Conservation (phyloP, 495 filamentous ascomycete species). For the Cercophora samala region DNA sequence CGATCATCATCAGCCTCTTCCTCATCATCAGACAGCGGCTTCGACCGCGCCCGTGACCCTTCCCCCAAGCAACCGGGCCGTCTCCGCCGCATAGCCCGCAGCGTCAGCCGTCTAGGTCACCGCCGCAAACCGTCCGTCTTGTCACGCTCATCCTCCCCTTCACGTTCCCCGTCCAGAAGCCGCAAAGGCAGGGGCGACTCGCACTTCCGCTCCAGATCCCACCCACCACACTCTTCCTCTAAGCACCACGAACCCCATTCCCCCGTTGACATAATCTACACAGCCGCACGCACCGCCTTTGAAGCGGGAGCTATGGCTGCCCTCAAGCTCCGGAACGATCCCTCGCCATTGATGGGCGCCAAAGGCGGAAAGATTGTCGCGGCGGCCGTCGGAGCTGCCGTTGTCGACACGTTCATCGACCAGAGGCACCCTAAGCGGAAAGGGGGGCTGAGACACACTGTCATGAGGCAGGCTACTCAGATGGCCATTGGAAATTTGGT, state of each 20-base stretch:
- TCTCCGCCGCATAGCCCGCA: constrained; percentile 6
- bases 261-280: constrained; percentile 16
- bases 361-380: constrained; percentile 32
- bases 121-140: neutral
- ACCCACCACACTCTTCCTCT: neutral
- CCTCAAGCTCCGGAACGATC: constrained; percentile 27
- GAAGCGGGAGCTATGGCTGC: constrained; percentile 33
- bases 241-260: constrained; percentile 1
- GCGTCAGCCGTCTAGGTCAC: neutral
- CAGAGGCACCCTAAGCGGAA: constrained; percentile 21
- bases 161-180: neutral
- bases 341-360: constrained; percentile 27
- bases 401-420: constrained; percentile 31
- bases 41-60: constrained; percentile 1
- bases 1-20: constrained; percentile 8
- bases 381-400: constrained; percentile 31
- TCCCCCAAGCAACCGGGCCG: neutral
- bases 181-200: neutral
- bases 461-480: constrained; percentile 6
- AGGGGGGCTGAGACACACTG: constrained; percentile 5
- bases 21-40: constrained; percentile 1
- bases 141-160: neutral
- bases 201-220: constrained; percentile 8
- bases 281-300: constrained; percentile 22
- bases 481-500: neutral